Base-by-base conservation (phyloP, 1,139 yeast species). In the Kodamaea sp. region DNA sequence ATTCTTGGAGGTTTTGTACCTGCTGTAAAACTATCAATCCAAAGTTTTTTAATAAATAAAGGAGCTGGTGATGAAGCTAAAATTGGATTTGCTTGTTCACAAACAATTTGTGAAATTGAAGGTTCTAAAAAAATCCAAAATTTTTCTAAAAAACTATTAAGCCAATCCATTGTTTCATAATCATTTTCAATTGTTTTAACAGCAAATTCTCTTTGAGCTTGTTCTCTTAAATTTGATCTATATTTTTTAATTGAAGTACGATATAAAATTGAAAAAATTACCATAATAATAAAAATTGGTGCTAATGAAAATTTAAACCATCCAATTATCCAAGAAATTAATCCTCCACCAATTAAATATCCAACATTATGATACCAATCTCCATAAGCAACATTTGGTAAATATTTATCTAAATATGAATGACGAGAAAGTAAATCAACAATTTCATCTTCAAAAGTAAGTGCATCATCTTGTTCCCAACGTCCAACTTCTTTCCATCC, bases 401-500 rank as follows among this genome's bases (percentile, higher is more conserved):
- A 65, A 53, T 81, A 77, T 43, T 76, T 72, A 52, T 85, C 92
- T 46, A 88, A 75, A 34, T 82, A 53, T 0, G 96, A 86, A 7
- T 86, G 78, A 31, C 76, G 74, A 29, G 83, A 73, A 42, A 81
- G 65, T 47, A 88, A 67, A 57, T 84, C 90, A 43, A 73, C 67
- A 43, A 83, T 70, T 50, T 84, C 88, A 54, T 87, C 95, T 31
- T 81, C 85, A 8, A 70, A 64, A 2, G 84, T 78, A 47, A 87
- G 67, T 1, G 66, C 67, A 56, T 83, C 89, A 27, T 75, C 75
- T 41, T 79, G 79, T 53, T 80, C 86, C 83, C 87, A 90, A 22
- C 89, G 86, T 10, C 95, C 92, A 35, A 86, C 90, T 62, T 90
- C 96, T 58, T 83, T 86, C 97, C 97, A 90, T 15, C 97, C 97